Evolutionary conservation across 106 monocot species (phyloP), one percentile per base, ranked within the genome.

Genomic region (Chionographis japonica): DNA sequence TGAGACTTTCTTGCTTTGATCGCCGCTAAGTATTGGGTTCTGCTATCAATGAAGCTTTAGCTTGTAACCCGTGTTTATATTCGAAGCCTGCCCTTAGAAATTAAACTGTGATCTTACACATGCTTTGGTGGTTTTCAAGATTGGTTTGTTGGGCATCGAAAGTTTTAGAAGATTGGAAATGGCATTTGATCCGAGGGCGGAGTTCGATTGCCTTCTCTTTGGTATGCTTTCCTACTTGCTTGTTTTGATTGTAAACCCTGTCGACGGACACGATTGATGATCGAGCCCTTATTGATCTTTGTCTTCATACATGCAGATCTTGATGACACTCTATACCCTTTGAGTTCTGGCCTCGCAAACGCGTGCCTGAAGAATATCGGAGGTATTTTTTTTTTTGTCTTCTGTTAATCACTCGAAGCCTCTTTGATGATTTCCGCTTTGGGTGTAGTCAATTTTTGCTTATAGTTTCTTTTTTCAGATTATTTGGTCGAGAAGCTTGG

Each of bases 311-410:
- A 50, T 37, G 46, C 64, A 95, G 94, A 95, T 75, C 83, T 95
- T 13, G 94, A 95, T 67, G 94, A 95, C 62, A 91, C 94, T 9
- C 76, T 95, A 37, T 95, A 95, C 41, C 91, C 94, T n/a, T 50
- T 85, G 46, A 95, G 81, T 68, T 77, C 88, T 55, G 91, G 94
- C 40, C 52, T 95, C 36, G 81, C 85, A 52, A 20, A 73, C 4
- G 76, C 74, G 39, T 83, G 83, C 53, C 58, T 61, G 18, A 88
- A 88, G 58, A 95, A 95, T 39, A 95, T 95, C 39, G 72, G 53
- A 75, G 91, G 94, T 94, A 88, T 18, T 6, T 20, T n/a, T 10
- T 55, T 64, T 63, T 10, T 9, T 46, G n/a, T 6, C 46, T 46
- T 10, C 46, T 46, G 8, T 27, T 46, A 46, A 46, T 46, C 46